Conservation (phyloP, 148 eudicot species). For the Heliamphora exappendiculata region DNA sequence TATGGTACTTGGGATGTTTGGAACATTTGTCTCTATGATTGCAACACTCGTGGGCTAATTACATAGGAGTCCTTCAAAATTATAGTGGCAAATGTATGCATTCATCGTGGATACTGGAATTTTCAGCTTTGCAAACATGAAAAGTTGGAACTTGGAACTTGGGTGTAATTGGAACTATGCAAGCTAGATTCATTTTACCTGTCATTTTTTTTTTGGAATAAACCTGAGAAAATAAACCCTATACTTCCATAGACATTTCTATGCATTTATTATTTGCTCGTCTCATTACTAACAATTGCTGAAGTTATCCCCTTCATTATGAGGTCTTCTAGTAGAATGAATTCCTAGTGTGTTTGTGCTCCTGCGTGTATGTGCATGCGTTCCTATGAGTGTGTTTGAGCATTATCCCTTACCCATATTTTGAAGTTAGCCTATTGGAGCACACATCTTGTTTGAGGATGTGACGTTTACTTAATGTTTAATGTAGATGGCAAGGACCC, state of each 20-base stretch:
- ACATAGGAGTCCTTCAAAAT: neutral
- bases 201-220: neutral
- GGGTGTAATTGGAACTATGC: neutral
- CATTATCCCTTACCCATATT: neutral
- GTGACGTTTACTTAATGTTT: slow-evolving; percentile 6
- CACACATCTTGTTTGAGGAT: neutral
- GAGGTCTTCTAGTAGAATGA: neutral
- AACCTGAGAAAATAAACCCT: neutral
- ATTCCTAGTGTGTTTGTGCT: neutral
- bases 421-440: neutral
- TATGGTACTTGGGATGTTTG: neutral
- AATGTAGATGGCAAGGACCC: slow-evolving; percentile 92
- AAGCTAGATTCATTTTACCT: neutral
- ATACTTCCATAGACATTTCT: neutral
- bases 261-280: neutral
- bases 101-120: neutral
- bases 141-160: neutral
- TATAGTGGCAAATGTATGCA: neutral
- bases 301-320: neutral
- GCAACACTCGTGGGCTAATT: neutral
- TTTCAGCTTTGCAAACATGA: neutral
- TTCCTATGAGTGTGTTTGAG: neutral
- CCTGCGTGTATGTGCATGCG: neutral
- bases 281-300: neutral
- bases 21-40: neutral